Base-by-base conservation (phyloP, 345 rosid genomes). In the Noccaea caerulescens region DNA sequence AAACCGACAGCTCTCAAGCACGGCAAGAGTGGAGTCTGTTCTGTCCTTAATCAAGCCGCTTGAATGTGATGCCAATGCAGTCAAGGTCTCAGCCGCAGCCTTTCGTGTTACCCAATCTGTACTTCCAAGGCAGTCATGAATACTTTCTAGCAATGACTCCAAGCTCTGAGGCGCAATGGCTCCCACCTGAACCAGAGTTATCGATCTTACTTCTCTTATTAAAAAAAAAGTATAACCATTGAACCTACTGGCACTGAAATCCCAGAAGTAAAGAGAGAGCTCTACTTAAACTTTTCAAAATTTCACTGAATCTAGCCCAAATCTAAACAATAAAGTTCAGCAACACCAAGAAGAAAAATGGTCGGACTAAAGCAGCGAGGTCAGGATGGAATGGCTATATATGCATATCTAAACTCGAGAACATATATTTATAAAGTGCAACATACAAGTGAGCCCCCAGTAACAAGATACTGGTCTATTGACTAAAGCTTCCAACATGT, bases 71-170 rank as follows among this genome's bases (percentile, higher is more conserved):
- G 91, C 99, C 68, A 95, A 56, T 68, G 92, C 77, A 80, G 45
- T 84, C 76, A 95, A 78, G 51, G 92, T 77, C 80, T 95, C 99
- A 66, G 97, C 89, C 58, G 98, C 96, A 68, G 99, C 98, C 78
- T 95, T 95, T 10, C 99, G 92, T 25, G 97, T 90, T 4, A 83
- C 92, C 99, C 98, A 95, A 82, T 95, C 99, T 66, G 97, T 70
- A 84, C 91, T 95, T 50, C 92, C 86, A 61, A 95, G 88, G 81
- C 96, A 92, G 13, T 87, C 97, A 68, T 87, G 93, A 63, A 92
- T 90, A 70, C 84, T 82, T 72, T 92, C 94, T 75, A 95, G 77
- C 82, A 95, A 80, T 23, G 87, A 70, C 13, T 87, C 94, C 75
- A 95, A 76, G 69, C 90, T 89, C 67, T 83, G 97, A 8, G 91